Percentiles rank a stretch among this genome's conserved stretches.
These are phyloP conservation scores for Emericellopsis cladophorae DNA, from an alignment of 2,329 filamentous ascomycete species.

Conservation along the genomic window DNA sequence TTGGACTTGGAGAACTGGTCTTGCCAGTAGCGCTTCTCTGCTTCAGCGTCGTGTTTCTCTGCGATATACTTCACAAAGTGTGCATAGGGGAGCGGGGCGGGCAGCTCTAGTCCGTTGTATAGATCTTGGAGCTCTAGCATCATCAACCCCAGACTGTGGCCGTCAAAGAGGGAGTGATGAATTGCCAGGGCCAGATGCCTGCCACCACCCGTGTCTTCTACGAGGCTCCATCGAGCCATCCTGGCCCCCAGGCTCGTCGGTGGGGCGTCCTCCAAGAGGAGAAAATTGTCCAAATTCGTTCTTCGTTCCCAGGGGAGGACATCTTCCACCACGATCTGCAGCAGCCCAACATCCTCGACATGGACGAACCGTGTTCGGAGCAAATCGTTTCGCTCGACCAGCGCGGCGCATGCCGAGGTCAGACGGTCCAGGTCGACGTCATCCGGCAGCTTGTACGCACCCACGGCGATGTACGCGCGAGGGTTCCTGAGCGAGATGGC, in stretches of 20 bases:
- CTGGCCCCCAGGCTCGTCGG: slow-evolving; percentile 9
- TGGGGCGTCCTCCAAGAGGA: slow-evolving; percentile 14
- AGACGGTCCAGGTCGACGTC: neutral
- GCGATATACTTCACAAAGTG: slow-evolving; percentile 22
- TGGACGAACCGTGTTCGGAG: slow-evolving; percentile 11
- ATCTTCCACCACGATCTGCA: slow-evolving; percentile 6
- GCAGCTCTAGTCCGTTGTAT: neutral
- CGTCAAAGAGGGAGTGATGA: slow-evolving; percentile 10
- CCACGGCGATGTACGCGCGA: neutral
- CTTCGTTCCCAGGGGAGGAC: slow-evolving; percentile 6
- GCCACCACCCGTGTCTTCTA: slow-evolving; percentile 2
- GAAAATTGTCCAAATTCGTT: neutral
- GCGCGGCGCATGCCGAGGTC: slow-evolving; percentile 9
- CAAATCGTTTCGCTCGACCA: slow-evolving; percentile 7
- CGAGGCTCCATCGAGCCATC: slow-evolving; percentile 7
- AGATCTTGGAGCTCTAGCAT: neutral
- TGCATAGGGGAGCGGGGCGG: slow-evolving; percentile 18
- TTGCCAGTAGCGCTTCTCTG: neutral
- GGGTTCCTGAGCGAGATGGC: neutral
- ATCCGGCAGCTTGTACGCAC: neutral
- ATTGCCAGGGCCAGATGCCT: slow-evolving; percentile 7
- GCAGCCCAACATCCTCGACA: slow-evolving; percentile 4
- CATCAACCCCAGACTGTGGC: slow-evolving; percentile 2
- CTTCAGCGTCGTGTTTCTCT: neutral
- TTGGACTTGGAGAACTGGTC: neutral